phyloP scores from a whole-genome alignment of 495 filamentous ascomycete species.

The Collariella sp. region DNA sequence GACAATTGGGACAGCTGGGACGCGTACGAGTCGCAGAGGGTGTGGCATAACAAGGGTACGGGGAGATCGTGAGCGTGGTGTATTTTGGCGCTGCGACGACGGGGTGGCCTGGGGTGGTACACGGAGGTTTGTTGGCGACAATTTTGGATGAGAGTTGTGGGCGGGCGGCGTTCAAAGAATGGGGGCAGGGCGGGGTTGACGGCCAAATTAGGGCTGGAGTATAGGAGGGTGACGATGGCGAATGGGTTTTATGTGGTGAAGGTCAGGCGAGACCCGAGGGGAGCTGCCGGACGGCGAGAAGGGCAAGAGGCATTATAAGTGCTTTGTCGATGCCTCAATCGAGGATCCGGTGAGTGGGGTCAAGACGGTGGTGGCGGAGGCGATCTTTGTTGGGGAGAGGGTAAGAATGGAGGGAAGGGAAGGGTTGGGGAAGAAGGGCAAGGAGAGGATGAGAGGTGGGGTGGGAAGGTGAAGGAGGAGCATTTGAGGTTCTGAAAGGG shows the following conservation, averaged over 20 bases:
- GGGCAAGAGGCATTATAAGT: constrained; percentile 52
- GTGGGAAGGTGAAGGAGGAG: background rate
- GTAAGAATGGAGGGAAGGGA: background rate
- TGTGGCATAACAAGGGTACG: constrained; percentile 34
- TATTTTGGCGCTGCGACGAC: constrained; percentile 54
- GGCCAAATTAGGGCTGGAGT: constrained; percentile 56
- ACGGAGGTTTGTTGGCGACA: constrained; percentile 67
- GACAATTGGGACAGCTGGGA: constrained; percentile 42
- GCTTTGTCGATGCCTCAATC: constrained; percentile 45
- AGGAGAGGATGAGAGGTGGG: background rate
- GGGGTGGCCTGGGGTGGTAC: constrained; percentile 70
- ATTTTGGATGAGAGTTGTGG: constrained; percentile 60
- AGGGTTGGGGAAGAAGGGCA: background rate
- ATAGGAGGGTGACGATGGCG: constrained; percentile 49
- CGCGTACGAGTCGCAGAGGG: constrained; percentile 49
- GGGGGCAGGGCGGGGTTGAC: constrained; percentile 48
- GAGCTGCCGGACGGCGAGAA: constrained; percentile 23
- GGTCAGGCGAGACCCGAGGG: constrained; percentile 30
- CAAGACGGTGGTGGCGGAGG: constrained; percentile 48
- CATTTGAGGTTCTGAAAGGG: constrained; percentile 4
- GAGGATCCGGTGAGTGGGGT: constrained; percentile 34
- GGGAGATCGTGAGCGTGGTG: constrained; percentile 46
- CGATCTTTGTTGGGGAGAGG: constrained; percentile 46
- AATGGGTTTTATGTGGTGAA: constrained; percentile 58
- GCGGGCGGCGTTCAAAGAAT: constrained; percentile 40